These are phyloP conservation scores for Stipa capillata DNA, from an alignment of 176 grass and related monocot genomes.

Conservation along the genomic window DNA sequence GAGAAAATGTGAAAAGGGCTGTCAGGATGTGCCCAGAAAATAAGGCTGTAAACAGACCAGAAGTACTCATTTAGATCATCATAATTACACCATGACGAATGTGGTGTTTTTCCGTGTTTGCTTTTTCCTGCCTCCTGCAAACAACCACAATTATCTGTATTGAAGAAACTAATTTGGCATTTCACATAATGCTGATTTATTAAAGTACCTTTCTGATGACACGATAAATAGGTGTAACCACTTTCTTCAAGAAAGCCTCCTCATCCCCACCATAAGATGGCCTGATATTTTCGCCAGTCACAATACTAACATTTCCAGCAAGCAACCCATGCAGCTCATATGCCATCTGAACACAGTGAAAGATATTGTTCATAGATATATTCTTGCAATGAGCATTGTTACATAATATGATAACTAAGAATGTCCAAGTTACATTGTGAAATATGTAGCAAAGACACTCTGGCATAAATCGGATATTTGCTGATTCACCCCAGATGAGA, in stretches of 20 bases:
- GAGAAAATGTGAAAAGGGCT: not conserved
- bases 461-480: constrained; percentile 92
- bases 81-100: constrained; percentile 97
- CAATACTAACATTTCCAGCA: constrained; percentile 79
- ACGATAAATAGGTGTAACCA: constrained; percentile 78
- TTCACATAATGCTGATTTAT: not conserved
- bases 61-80: constrained; percentile 96
- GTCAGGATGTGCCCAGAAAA: not conserved
- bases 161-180: constrained; percentile 8
- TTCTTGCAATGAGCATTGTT: not conserved
- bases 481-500: constrained; percentile 95
- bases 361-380: constrained; percentile 7
- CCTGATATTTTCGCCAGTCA: constrained; percentile 92
- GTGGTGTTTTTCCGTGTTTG: constrained; percentile 81
- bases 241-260: constrained; percentile 94
- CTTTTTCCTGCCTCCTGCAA: constrained; percentile 88
- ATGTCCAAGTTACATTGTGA: constrained; percentile 61
- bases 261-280: constrained; percentile 92
- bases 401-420: not conserved
- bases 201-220: constrained; percentile 61
- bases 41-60: constrained; percentile 48
- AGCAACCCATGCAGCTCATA: constrained; percentile 85
- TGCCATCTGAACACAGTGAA: constrained; percentile 69
- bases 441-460: constrained; percentile 97
- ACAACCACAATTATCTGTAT: constrained; percentile 24